These are phyloP conservation scores for Hypoxylon sp. DNA, from an alignment of 2,329 filamentous ascomycete genomes.

Conservation along the genomic window DNA sequence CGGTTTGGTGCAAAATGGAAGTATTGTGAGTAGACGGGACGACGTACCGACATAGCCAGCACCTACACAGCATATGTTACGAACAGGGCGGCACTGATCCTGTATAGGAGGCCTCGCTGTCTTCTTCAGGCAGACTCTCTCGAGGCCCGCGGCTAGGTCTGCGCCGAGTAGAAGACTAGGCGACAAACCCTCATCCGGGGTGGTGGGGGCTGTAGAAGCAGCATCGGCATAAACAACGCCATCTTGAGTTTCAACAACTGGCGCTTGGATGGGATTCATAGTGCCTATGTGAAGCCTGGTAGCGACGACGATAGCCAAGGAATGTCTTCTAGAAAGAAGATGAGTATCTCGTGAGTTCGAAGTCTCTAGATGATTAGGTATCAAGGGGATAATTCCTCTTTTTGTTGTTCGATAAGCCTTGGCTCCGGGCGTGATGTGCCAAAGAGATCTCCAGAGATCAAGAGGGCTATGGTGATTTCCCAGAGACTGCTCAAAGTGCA, in stretches of 20 bases:
- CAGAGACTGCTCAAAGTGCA: not conserved
- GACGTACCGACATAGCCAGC: constrained; percentile 65
- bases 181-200: constrained; percentile 59
- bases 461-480: not conserved
- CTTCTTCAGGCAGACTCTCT: constrained; percentile 12
- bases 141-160: constrained; percentile 23
- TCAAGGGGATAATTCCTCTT: not conserved
- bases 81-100: constrained; percentile 53
- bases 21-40: not conserved
- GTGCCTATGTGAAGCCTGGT: not conserved
- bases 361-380: not conserved
- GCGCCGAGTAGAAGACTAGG: constrained; percentile 59
- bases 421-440: not conserved
- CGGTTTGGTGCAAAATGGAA: not conserved
- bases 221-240: constrained; percentile 46
- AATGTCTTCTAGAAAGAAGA: not conserved
- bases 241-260: constrained; percentile 51
- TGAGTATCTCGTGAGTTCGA: not conserved
- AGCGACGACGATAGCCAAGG: not conserved
- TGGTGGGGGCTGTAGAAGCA: constrained; percentile 61
- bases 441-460: constrained; percentile 4
- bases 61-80: constrained; percentile 52
- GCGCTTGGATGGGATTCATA: constrained; percentile 45
- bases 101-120: constrained; percentile 12
- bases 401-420: not conserved